Evolutionary conservation across 1,284 basidiomycete species (phyloP).

Genomic region (Melanopsichium pennsylvanicum): DNA sequence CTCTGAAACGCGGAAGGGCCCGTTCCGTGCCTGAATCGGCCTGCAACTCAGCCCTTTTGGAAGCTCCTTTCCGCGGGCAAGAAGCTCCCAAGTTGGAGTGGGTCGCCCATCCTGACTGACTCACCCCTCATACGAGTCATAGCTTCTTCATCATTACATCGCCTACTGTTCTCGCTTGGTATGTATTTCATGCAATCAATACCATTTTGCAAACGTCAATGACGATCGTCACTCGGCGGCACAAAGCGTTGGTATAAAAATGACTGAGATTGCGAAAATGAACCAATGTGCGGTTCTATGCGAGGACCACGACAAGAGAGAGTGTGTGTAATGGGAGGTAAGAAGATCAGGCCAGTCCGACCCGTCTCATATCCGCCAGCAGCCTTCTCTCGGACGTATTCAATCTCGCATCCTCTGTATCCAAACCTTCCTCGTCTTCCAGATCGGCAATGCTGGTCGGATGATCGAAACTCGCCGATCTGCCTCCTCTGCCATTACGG

Average conservation of each 20-base stretch:
- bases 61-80: slow-evolving; percentile 15
- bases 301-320: too few relatives aligned
- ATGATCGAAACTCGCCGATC: slow-evolving; percentile 17
- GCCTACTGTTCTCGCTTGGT: too few relatives aligned
- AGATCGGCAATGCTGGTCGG: slow-evolving; percentile 36
- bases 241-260: too few relatives aligned
- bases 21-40: slow-evolving; percentile 20
- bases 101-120: too few relatives aligned
- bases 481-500: neutral
- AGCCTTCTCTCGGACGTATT: slow-evolving; percentile 44
- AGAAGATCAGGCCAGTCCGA: slow-evolving; percentile 25
- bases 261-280: neutral
- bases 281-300: too few relatives aligned
- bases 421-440: slow-evolving; percentile 38
- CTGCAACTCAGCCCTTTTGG: slow-evolving; percentile 1
- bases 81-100: too few relatives aligned
- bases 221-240: too few relatives aligned
- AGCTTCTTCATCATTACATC: too few relatives aligned
- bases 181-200: too few relatives aligned
- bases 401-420: slow-evolving; percentile 29
- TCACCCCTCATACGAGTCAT: slow-evolving; percentile 13
- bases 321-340: neutral
- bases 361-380: slow-evolving; percentile 39
- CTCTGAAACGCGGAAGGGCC: slow-evolving; percentile 6
- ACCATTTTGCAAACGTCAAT: too few relatives aligned